Evolutionary conservation across 306 rosid genomes (phyloP).

Genomic region (Gastrolobium villosum): DNA sequence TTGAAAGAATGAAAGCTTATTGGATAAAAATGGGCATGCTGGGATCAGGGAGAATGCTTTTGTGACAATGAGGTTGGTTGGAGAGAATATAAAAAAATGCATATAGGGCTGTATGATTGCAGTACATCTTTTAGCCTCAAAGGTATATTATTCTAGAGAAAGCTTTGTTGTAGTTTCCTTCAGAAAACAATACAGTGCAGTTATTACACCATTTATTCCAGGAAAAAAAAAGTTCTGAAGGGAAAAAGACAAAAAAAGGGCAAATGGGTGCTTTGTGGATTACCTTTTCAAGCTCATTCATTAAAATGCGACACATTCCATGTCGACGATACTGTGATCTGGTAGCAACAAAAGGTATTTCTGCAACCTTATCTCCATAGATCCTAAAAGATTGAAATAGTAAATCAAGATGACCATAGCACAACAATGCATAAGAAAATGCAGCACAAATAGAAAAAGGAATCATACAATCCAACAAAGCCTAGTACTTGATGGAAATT

Average conservation of each 20-base stretch:
- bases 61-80: too few relatives aligned
- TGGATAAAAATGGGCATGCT: too few relatives aligned
- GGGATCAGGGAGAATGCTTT: too few relatives aligned
- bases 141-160: too few relatives aligned
- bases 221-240: not conserved
- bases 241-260: not conserved
- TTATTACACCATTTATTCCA: not conserved
- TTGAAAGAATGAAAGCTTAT: too few relatives aligned
- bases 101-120: too few relatives aligned
- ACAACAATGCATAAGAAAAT: constrained; percentile 3
- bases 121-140: too few relatives aligned
- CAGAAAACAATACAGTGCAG: not conserved
- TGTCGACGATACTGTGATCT: constrained; percentile 81
- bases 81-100: too few relatives aligned
- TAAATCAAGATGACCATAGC: constrained; percentile 32
- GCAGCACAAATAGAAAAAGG: constrained; percentile 23
- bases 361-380: constrained; percentile 82
- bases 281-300: constrained; percentile 92
- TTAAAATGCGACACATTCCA: constrained; percentile 89
- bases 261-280: not conserved
- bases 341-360: constrained; percentile 87
- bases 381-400: constrained; percentile 61
- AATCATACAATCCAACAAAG: constrained; percentile 32
- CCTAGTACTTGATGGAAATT: constrained; percentile 10
- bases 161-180: not conserved